Percentiles rank a stretch among this genome's conserved stretches.
Conservation (phyloP, 257 asterid species). For the Hygrophila difformis region DNA sequence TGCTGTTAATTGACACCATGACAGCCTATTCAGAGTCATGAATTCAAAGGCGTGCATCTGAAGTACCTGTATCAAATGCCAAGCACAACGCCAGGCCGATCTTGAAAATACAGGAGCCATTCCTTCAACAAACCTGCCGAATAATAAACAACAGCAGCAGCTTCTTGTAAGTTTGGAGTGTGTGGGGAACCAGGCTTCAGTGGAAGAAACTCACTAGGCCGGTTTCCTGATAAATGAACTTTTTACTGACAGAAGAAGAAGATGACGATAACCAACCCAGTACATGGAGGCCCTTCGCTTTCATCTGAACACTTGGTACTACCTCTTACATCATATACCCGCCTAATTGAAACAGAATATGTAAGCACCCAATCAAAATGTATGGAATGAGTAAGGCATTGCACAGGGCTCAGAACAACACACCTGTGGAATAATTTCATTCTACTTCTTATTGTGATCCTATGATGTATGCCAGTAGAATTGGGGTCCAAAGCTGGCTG, state of each 20-base stretch:
- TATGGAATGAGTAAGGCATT: slow-evolving; percentile 11
- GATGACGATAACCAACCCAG: slow-evolving; percentile 47
- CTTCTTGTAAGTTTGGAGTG: background rate
- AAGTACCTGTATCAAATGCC: slow-evolving; percentile 92
- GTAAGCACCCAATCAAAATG: slow-evolving; percentile 1
- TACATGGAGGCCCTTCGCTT: slow-evolving; percentile 92
- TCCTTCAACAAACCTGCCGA: slow-evolving; percentile 94
- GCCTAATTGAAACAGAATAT: slow-evolving; percentile 42
- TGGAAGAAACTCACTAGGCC: background rate
- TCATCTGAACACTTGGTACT: slow-evolving; percentile 68
- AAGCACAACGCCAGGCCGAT: slow-evolving; percentile 97
- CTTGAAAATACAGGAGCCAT: slow-evolving; percentile 99
- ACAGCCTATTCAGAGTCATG: no score
- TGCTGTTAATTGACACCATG: background rate
- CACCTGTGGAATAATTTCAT: slow-evolving; percentile 68
- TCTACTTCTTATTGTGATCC: slow-evolving; percentile 78
- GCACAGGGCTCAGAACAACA: slow-evolving; percentile 1
- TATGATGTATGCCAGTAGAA: slow-evolving; percentile 95
- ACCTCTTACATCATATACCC: slow-evolving; percentile 80
- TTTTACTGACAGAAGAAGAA: background rate
- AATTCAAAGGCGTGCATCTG: background rate
- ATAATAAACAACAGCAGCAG: slow-evolving; percentile 7
- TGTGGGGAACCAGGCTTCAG: background rate
- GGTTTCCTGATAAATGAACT: background rate
- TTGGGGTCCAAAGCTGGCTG: slow-evolving; percentile 99